Evolutionary conservation across 352 stramenopile species (phyloP).

Genomic region (Phytopythium litorale): DNA sequence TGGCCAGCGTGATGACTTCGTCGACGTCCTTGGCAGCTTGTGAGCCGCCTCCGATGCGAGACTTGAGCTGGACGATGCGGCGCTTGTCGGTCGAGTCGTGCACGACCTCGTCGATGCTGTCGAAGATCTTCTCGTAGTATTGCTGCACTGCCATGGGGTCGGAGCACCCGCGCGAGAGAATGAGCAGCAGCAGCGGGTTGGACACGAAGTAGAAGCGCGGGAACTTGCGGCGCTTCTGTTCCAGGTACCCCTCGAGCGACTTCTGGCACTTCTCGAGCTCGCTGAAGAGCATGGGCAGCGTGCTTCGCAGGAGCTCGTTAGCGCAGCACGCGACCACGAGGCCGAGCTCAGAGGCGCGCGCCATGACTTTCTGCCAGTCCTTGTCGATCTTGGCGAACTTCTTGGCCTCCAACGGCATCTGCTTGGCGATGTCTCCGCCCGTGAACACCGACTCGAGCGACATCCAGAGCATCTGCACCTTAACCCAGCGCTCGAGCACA

Average conservation of each 20-base stretch:
- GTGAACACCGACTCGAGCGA: slow-evolving; percentile 90
- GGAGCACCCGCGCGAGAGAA: slow-evolving; percentile 76
- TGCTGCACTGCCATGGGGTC: slow-evolving; percentile 76
- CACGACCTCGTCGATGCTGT: slow-evolving; percentile 72
- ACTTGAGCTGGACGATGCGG: slow-evolving; percentile 78
- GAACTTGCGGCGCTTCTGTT: slow-evolving; percentile 91
- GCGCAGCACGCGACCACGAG: slow-evolving; percentile 76
- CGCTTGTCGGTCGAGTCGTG: slow-evolving; percentile 55
- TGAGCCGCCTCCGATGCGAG: slow-evolving; percentile 31
- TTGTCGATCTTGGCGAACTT: slow-evolving; percentile 93
- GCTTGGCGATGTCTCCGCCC: slow-evolving; percentile 91
- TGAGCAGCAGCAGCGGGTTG: slow-evolving; percentile 87
- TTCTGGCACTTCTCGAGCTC: slow-evolving; percentile 93
- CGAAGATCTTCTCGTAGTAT: slow-evolving; percentile 89
- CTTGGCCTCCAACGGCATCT: slow-evolving; percentile 91
- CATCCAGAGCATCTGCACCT: slow-evolving; percentile 91
- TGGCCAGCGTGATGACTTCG: slow-evolving; percentile 65
- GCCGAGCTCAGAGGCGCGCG: slow-evolving; percentile 69
- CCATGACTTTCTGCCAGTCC: slow-evolving; percentile 91
- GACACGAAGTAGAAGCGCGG: slow-evolving; percentile 92
- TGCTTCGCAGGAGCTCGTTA: slow-evolving; percentile 82
- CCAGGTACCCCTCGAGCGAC: slow-evolving; percentile 87
- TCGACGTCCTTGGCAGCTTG: slow-evolving; percentile 33
- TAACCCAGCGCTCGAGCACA: slow-evolving; percentile 88
- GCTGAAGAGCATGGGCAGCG: slow-evolving; percentile 82